A percentile compares a stretch with the other conserved stretches of the same genome.
Conservation (phyloP, 805 yeast genomes). For the Yarrowia sp. region DNA sequence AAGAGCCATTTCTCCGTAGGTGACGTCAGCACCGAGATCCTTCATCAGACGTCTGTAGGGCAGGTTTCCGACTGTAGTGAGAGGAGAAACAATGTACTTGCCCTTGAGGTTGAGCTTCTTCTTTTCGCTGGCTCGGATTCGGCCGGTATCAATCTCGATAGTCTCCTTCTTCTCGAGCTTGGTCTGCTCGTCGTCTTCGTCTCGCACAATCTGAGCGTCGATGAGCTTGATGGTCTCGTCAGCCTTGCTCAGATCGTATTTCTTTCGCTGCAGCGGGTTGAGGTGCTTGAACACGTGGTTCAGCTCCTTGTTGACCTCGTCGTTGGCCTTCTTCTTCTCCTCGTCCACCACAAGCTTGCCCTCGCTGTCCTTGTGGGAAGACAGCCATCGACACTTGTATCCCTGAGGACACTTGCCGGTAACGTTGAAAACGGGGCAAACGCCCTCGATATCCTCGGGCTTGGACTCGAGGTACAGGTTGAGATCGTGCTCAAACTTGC, state of each 20-base stretch:
- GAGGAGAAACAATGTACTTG: constrained; percentile 90
- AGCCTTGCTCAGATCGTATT: constrained; percentile 64
- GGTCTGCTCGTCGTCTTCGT: constrained; percentile 51
- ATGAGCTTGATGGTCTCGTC: constrained; percentile 66
- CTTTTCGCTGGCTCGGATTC: constrained; percentile 68
- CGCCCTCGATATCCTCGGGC: constrained; percentile 73
- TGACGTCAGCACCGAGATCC: constrained; percentile 86
- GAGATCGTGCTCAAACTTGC: constrained; percentile 81
- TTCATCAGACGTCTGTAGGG: constrained; percentile 95
- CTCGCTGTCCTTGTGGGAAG: constrained; percentile 64
- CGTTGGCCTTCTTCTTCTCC: constrained; percentile 51
- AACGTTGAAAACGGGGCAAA: constrained; percentile 82
- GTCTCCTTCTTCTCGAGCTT: constrained; percentile 47
- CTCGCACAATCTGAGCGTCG: constrained; percentile 53
- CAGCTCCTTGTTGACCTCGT: constrained; percentile 60
- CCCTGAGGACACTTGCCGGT: constrained; percentile 94
- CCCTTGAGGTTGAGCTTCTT: constrained; percentile 67
- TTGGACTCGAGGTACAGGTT: constrained; percentile 68
- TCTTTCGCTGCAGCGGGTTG: constrained; percentile 61
- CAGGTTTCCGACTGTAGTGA: constrained; percentile 96
- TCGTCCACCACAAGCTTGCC: constrained; percentile 55
- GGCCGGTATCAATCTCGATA: constrained; percentile 55
- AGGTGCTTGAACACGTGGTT: constrained; percentile 60
- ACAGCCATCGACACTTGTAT: constrained; percentile 88
- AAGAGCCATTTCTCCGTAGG: constrained; percentile 95